Conservation (phyloP, 179 eudicot species). For the Corrigiola litoralis region DNA sequence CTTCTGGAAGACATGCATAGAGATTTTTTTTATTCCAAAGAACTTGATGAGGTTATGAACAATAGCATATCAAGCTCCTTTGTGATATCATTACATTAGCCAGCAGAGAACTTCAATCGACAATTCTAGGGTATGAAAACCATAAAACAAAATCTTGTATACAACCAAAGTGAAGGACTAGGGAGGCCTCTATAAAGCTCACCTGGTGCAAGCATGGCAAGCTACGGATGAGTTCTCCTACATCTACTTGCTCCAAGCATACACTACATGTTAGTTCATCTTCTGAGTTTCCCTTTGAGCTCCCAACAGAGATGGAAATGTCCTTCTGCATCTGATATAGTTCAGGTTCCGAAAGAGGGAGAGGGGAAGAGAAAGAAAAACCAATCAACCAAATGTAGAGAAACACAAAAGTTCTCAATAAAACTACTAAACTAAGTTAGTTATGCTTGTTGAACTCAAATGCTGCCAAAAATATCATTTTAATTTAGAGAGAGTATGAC, state of each 20-base stretch:
- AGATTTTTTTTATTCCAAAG: too few relatives aligned
- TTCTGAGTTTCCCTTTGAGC: constrained; percentile 37
- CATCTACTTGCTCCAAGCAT: constrained; percentile 88
- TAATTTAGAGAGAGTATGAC: background rate
- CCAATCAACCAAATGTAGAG: background rate
- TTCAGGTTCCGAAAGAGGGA: too few relatives aligned
- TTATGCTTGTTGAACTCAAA: background rate
- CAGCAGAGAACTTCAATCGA: background rate
- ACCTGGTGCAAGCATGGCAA: constrained; percentile 95
- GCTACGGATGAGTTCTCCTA: constrained; percentile 76
- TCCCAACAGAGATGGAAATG: constrained; percentile 31
- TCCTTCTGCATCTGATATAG: constrained; percentile 52
- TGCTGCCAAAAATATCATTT: background rate
- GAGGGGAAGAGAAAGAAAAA: too few relatives aligned
- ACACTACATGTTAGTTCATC: constrained; percentile 86
- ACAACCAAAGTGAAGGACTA: background rate
- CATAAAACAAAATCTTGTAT: too few relatives aligned
- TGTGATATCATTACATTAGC: background rate
- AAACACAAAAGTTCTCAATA: background rate
- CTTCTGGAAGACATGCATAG: too few relatives aligned
- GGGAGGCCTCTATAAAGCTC: background rate
- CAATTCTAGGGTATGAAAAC: too few relatives aligned
- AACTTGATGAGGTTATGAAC: background rate
- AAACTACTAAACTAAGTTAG: background rate
- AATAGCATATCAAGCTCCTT: background rate